Conservation (phyloP, 257 asterid genomes). For the Solanum corneliomulleri region DNA sequence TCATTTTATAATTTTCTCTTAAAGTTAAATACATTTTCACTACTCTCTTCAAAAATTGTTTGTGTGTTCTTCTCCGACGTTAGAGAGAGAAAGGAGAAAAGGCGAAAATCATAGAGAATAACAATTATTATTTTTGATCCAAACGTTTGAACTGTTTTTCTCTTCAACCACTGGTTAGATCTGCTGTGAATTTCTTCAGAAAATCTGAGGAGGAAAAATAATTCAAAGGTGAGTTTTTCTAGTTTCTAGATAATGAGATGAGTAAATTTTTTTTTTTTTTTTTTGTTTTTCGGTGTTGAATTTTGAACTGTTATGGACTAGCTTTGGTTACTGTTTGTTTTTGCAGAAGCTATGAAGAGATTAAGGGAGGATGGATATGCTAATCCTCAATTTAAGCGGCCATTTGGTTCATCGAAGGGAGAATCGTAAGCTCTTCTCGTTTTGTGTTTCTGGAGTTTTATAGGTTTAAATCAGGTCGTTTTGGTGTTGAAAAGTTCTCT, state of each 20-base stretch:
- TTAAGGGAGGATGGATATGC: slow-evolving; percentile 5
- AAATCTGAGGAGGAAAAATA: not conserved
- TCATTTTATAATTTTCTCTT: not conserved
- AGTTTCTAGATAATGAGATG: not conserved
- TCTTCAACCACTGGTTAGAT: not conserved
- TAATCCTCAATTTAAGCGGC: slow-evolving; percentile 8
- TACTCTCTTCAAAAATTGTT: not conserved
- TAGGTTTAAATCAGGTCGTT: not conserved
- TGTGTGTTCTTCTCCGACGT: not conserved
- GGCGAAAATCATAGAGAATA: not conserved
- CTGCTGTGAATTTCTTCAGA: not conserved
- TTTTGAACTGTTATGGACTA: not conserved
- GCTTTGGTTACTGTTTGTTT: not conserved
- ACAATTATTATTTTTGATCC: not conserved
- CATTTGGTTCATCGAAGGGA: slow-evolving; percentile 38
- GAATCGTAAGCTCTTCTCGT: slow-evolving; percentile 36
- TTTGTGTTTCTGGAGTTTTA: not conserved
- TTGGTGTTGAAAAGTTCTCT: not conserved
- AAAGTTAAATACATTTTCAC: not conserved
- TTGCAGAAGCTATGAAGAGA: slow-evolving; percentile 15
- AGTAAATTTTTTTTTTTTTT: not conserved
- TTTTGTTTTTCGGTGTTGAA: not conserved
- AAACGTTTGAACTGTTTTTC: not conserved
- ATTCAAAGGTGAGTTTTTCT: not conserved
- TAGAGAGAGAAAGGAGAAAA: not conserved